Percentiles rank a stretch among this genome's conserved stretches.
These are phyloP conservation scores for Gossypium armourianum DNA, from an alignment of 441 rosid genomes.

Conservation along the genomic window DNA sequence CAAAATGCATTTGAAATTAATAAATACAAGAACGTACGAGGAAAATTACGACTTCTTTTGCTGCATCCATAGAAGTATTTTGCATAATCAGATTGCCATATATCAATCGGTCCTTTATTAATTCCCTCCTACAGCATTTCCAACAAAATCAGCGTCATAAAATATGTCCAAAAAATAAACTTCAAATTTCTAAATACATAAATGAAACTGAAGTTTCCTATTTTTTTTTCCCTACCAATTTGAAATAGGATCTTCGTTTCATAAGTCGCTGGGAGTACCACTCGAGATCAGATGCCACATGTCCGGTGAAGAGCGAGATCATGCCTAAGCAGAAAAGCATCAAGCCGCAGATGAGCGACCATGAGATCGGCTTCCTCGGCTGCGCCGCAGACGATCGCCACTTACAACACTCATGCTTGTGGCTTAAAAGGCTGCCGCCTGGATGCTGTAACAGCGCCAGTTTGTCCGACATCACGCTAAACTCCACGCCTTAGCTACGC, in stretches of 20 bases:
- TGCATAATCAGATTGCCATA: slow-evolving; percentile 73
- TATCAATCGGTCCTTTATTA: slow-evolving; percentile 51
- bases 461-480: slow-evolving; percentile 42
- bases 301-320: slow-evolving; percentile 86
- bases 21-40: slow-evolving; percentile 33
- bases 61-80: slow-evolving; percentile 70
- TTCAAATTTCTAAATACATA: background rate
- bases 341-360: slow-evolving; percentile 72
- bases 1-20: background rate
- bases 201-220: background rate
- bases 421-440: slow-evolving; percentile 20
- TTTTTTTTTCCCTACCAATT: slow-evolving; percentile 32
- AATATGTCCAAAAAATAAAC: too few relatives aligned
- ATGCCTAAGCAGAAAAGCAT: slow-evolving; percentile 78
- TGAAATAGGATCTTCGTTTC: slow-evolving; percentile 39
- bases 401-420: slow-evolving; percentile 27
- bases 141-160: background rate
- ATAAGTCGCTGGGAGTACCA: slow-evolving; percentile 83
- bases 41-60: slow-evolving; percentile 52
- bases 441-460: slow-evolving; percentile 35
- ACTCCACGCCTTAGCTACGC: slow-evolving; percentile 48
- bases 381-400: slow-evolving; percentile 35
- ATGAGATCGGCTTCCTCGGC: slow-evolving; percentile 42
- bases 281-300: slow-evolving; percentile 83
- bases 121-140: slow-evolving; percentile 35